Percentiles rank a stretch among this genome's conserved stretches.
phyloP scores from a whole-genome alignment of 805 yeast genomes.

The Naumovozyma dairenensis region DNA sequence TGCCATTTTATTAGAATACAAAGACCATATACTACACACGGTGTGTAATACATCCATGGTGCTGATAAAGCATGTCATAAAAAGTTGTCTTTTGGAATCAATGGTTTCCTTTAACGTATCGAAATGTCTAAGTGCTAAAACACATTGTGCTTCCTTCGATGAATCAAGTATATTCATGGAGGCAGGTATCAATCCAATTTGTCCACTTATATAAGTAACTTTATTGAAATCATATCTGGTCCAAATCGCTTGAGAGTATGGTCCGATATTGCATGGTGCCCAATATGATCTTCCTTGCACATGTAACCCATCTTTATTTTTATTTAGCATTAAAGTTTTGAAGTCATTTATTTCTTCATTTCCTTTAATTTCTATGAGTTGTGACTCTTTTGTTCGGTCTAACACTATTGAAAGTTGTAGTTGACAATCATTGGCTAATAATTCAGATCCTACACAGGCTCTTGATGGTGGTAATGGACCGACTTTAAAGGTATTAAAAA shows the following conservation, averaged over 20 bases:
- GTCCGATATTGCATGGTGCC: constrained; percentile 98
- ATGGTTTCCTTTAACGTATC: constrained; percentile 50
- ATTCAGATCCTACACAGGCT: constrained; percentile 61
- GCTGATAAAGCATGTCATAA: constrained; percentile 48
- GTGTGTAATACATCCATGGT: constrained; percentile 25
- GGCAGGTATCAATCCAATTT: constrained; percentile 74
- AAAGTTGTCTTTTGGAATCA: constrained; percentile 35
- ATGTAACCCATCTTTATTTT: constrained; percentile 60
- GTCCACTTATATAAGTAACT: constrained; percentile 70
- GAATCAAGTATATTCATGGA: constrained; percentile 42
- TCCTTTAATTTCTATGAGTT: too few species aligned
- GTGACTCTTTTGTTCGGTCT: constrained; percentile 16
- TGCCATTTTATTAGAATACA: constrained; percentile 29
- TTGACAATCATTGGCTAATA: constrained; percentile 25
- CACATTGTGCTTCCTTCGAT: constrained; percentile 30
- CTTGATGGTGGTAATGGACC: constrained; percentile 79
- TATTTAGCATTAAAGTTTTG: constrained; percentile 5
- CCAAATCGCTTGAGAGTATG: constrained; percentile 78
- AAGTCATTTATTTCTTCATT: background rate
- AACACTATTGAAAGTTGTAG: constrained; percentile 53
- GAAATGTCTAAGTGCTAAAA: constrained; percentile 67
- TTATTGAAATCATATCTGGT: constrained; percentile 36
- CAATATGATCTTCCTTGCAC: constrained; percentile 90
- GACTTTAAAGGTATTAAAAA: constrained; percentile 33
- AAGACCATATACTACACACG: constrained; percentile 34